These are phyloP conservation scores for Neurospora sp. DNA, from an alignment of 495 filamentous ascomycete species.

Conservation along the genomic window DNA sequence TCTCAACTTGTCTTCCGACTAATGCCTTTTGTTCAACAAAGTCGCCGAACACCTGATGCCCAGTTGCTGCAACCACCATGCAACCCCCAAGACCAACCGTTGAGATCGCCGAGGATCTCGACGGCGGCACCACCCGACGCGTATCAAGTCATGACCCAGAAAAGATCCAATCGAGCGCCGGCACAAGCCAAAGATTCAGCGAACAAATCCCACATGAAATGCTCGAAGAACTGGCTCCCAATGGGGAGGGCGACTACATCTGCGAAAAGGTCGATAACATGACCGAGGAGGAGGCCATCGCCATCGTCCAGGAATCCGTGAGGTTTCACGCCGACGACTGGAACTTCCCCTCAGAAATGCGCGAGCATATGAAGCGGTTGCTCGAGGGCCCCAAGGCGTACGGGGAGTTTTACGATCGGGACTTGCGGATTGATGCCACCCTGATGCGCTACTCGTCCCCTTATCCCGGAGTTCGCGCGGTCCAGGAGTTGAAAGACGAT, in stretches of 20 bases:
- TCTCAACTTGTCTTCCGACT: not conserved
- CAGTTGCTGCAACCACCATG: not conserved
- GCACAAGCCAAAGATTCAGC: conserved; percentile 5
- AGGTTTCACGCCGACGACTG: conserved; percentile 28
- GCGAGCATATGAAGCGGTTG: conserved; percentile 20
- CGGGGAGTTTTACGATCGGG: conserved; percentile 28
- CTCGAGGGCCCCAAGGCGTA: conserved; percentile 22
- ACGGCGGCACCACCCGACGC: conserved; percentile 3
- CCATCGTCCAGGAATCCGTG: conserved; percentile 21
- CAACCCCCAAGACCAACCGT: not conserved
- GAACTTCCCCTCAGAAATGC: conserved; percentile 28
- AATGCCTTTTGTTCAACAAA: not conserved
- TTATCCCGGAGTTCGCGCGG: conserved; percentile 37
- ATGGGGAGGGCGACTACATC: conserved; percentile 29
- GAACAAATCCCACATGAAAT: conserved; percentile 26
- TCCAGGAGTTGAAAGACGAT: conserved; percentile 27
- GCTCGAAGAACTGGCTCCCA: conserved; percentile 28
- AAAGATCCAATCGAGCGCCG: conserved; percentile 13
- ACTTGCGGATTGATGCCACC: conserved; percentile 26
- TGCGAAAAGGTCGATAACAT: conserved; percentile 28
- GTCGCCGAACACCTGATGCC: not conserved
- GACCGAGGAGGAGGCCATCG: conserved; percentile 26
- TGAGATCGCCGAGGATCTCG: conserved; percentile 7
- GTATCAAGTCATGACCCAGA: conserved; percentile 17
- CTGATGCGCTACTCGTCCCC: conserved; percentile 33